A percentile compares a stretch with the other conserved stretches of the same genome.
These are phyloP conservation scores for Xanthoconium separans DNA, from an alignment of 1,284 basidiomycete species.

Conservation along the genomic window DNA sequence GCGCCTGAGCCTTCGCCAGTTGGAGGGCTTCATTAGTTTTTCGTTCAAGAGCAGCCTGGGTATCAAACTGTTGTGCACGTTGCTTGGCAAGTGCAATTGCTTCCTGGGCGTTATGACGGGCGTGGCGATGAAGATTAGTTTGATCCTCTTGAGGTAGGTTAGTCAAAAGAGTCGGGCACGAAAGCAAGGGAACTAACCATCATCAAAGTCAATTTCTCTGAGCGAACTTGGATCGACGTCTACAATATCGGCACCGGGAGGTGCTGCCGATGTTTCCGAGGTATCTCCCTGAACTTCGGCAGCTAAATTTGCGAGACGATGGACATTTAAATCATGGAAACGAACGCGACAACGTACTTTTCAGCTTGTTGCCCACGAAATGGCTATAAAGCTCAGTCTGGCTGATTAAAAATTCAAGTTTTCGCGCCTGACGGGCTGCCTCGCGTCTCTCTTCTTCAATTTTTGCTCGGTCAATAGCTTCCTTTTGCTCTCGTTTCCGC, in stretches of 20 bases:
- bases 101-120: conserved; percentile 87
- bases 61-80: conserved; percentile 86
- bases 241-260: conserved; percentile 60
- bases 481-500: conserved; percentile 92
- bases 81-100: conserved; percentile 82
- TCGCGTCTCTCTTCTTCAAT: conserved; percentile 97
- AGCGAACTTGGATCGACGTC: conserved; percentile 55
- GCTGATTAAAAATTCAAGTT: conserved; percentile 98
- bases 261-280: conserved; percentile 39
- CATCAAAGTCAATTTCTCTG: conserved; percentile 91
- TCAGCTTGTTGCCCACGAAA: conserved; percentile 98
- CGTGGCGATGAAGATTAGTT: conserved; percentile 88
- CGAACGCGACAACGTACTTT: conserved; percentile 60
- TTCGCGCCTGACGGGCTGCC: conserved; percentile 91
- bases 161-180: neutral
- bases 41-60: conserved; percentile 74
- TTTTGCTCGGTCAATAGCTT: conserved; percentile 86
- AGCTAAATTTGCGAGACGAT: conserved; percentile 47
- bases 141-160: conserved; percentile 62
- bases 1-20: conserved; percentile 64
- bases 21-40: conserved; percentile 76
- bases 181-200: conserved; percentile 54
- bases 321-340: conserved; percentile 14
- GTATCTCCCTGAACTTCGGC: conserved; percentile 84
- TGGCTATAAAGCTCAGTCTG: conserved; percentile 99